Evolutionary conservation across 1,284 basidiomycete genomes (phyloP).

Genomic region (Ganoderma resinaceum): DNA sequence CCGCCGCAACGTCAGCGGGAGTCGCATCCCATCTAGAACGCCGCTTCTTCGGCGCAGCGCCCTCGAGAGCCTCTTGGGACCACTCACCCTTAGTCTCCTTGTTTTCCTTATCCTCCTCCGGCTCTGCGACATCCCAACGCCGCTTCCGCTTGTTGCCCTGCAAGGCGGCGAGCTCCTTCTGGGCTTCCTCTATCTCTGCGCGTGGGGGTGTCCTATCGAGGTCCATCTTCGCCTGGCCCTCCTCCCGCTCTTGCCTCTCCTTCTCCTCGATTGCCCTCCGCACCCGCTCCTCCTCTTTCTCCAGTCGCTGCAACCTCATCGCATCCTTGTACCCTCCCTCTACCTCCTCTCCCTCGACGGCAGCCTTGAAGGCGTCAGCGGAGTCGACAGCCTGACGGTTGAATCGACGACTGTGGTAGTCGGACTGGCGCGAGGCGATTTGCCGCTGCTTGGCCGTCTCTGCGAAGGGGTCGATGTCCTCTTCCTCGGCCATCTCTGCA

Average conservation of each 20-base stretch:
- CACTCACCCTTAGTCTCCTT: conserved; percentile 68
- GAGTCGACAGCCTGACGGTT: conserved; percentile 81
- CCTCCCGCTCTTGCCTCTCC: conserved; percentile 79
- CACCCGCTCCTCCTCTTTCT: conserved; percentile 93
- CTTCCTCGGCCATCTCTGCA: conserved; percentile 90
- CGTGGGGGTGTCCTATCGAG: conserved; percentile 89
- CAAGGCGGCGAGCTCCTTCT: conserved; percentile 68
- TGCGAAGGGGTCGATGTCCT: conserved; percentile 92
- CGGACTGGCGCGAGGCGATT: conserved; percentile 92
- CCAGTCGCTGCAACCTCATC: conserved; percentile 91
- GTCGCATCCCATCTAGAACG: conserved; percentile 95
- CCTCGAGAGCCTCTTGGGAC: conserved; percentile 77
- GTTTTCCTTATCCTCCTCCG: conserved; percentile 68
- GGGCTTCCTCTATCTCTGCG: conserved; percentile 74
- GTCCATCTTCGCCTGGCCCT: conserved; percentile 84
- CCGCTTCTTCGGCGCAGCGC: conserved; percentile 85
- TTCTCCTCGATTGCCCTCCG: conserved; percentile 89
- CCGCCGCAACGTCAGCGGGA: conserved; percentile 66
- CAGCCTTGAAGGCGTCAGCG: conserved; percentile 78
- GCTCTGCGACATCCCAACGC: conserved; percentile 84
- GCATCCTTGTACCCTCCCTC: conserved; percentile 96
- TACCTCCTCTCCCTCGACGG: conserved; percentile 67
- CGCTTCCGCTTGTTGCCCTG: conserved; percentile 80
- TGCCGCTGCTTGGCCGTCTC: conserved; percentile 93
- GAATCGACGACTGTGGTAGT: conserved; percentile 96